Conservation (phyloP, 75 land plant species). For the Chamaecyparis obtusa region DNA sequence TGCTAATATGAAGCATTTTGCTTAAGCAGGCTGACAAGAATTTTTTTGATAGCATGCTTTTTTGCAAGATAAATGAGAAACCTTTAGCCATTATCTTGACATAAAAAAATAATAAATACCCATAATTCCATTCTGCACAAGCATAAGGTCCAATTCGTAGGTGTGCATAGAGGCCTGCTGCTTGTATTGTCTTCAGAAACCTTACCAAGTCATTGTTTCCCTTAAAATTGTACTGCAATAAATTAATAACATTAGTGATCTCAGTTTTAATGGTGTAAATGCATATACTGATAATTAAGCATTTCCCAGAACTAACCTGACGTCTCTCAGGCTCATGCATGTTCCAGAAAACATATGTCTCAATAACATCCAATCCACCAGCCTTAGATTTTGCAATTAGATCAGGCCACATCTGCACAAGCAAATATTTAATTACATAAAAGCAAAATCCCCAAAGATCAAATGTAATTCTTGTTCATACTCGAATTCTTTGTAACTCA, state of each 20-base stretch:
- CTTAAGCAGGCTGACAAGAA: neutral
- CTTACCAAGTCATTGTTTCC: conserved; percentile 73
- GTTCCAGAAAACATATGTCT: conserved; percentile 23
- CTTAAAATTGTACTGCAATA: conserved; percentile 71
- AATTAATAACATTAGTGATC: neutral
- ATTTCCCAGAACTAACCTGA: neutral
- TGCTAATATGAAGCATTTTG: neutral
- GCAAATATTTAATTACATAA: neutral
- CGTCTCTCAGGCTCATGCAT: neutral
- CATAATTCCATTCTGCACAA: conserved; percentile 97
- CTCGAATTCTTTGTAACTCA: no score
- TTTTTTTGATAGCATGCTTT: neutral
- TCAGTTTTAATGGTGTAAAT: no score
- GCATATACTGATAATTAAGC: no score
- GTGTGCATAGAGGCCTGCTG: conserved; percentile 77
- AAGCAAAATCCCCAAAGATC: neutral
- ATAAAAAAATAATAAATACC: conserved; percentile 28
- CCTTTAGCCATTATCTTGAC: neutral
- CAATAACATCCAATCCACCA: conserved; percentile 24
- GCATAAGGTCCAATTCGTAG: conserved; percentile 92
- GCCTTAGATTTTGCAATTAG: conserved; percentile 19
- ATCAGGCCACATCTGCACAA: conserved; percentile 22
- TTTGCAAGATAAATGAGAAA: neutral
- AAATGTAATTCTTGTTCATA: no score
- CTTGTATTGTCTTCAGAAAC: conserved; percentile 68